These are phyloP conservation scores for Lactifluus pinguis DNA, from an alignment of 768 basidiomycete species.

Conservation along the genomic window DNA sequence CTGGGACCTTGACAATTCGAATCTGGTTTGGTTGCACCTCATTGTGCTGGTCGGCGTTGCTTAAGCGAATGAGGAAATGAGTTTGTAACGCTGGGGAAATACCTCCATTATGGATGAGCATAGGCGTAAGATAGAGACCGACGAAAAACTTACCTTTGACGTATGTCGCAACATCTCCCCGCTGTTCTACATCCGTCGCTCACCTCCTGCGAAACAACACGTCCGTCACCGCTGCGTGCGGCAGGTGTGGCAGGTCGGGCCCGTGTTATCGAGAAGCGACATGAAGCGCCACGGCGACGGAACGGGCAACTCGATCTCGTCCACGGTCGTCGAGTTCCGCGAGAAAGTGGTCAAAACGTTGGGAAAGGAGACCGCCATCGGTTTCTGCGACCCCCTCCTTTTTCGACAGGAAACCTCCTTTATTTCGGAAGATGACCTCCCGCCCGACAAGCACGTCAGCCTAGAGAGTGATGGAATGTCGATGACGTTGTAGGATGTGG, in stretches of 20 bases:
- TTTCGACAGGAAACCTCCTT: slow-evolving; percentile 64
- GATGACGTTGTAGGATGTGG: slow-evolving; percentile 55
- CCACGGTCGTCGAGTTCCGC: no score
- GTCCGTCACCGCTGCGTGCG: no score
- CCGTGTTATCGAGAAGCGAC: no score
- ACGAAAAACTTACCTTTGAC: slow-evolving; percentile 49
- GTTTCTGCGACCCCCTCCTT: slow-evolving; percentile 38
- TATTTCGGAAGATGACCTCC: slow-evolving; percentile 16
- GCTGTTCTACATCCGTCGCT: slow-evolving; percentile 47
- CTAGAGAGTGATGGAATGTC: slow-evolving; percentile 41
- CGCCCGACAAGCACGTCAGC: slow-evolving; percentile 18
- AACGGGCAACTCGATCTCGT: no score
- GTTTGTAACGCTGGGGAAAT: slow-evolving; percentile 54
- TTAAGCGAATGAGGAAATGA: slow-evolving; percentile 57
- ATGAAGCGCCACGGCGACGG: no score
- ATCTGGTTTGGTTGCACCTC: slow-evolving; percentile 65
- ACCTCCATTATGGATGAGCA: slow-evolving; percentile 20
- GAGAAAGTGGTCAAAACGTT: no score
- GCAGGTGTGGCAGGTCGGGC: no score
- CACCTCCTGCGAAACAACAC: no score
- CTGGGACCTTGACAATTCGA: slow-evolving; percentile 61
- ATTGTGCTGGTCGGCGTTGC: slow-evolving; percentile 50
- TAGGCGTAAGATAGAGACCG: neutral
- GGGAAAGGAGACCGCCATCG: no score
- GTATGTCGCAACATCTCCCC: slow-evolving; percentile 63